A percentile compares a stretch with the other conserved stretches of the same genome.
phyloP scores from a whole-genome alignment of 2,329 filamentous ascomycete genomes.

The Pestalotiopsis sp. region DNA sequence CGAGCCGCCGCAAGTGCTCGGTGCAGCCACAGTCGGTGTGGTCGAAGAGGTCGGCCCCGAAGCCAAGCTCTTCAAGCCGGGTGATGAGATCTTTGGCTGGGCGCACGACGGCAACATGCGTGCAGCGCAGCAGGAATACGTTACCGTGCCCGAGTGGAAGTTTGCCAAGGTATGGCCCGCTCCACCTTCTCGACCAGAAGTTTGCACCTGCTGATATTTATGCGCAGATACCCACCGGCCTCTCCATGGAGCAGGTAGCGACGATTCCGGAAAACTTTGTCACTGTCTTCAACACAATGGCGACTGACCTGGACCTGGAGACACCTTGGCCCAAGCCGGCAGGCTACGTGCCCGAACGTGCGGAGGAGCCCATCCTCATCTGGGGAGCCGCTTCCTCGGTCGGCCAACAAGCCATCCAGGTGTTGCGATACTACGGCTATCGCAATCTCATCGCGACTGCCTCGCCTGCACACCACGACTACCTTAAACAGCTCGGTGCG shows the following conservation, averaged over 20 bases:
- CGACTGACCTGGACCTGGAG: conserved; percentile 49
- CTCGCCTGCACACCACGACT: conserved; percentile 44
- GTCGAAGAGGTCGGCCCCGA: conserved; percentile 50
- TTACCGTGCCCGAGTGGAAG: conserved; percentile 50
- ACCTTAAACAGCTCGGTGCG: conserved; percentile 44
- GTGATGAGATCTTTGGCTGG: conserved; percentile 59
- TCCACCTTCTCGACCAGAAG: no score
- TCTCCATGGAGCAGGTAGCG: conserved; percentile 24
- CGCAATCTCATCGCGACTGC: conserved; percentile 48
- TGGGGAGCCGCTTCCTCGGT: conserved; percentile 56
- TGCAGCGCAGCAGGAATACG: conserved; percentile 56
- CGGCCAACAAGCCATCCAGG: conserved; percentile 49
- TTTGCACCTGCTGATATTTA: neutral
- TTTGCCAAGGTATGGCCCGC: conserved; percentile 37
- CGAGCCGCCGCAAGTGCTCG: conserved; percentile 47
- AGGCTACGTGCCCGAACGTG: conserved; percentile 34
- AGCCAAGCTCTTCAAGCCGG: conserved; percentile 44
- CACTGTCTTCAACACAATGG: conserved; percentile 57
- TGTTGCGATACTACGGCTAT: conserved; percentile 54
- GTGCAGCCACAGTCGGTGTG: conserved; percentile 51
- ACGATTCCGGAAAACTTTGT: conserved; percentile 59
- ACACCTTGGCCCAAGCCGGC: conserved; percentile 57
- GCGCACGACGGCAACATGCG: conserved; percentile 45
- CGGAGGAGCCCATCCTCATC: conserved; percentile 42
- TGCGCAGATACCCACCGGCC: conserved; percentile 17